A percentile compares a stretch with the other conserved stretches of the same genome.
Evolutionary conservation across 345 rosid species (phyloP).

Genomic region (Eucalyptus tenuipes): DNA sequence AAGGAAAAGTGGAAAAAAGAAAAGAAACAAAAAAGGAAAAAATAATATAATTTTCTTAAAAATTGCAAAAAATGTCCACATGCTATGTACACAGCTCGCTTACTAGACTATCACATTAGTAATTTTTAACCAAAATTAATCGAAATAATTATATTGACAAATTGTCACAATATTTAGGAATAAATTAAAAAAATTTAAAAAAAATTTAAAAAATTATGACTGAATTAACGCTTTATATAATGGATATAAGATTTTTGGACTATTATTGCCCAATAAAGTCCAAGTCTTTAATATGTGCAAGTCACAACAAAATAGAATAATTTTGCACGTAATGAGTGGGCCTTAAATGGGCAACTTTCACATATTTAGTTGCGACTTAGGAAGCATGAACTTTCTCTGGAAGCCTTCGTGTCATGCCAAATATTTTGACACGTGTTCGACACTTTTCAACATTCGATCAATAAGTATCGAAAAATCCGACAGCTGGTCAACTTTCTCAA

Average conservation of each 20-base stretch:
- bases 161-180: not conserved
- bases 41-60: too few species aligned
- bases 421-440: too few species aligned
- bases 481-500: too few species aligned
- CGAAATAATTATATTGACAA: not conserved
- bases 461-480: too few species aligned
- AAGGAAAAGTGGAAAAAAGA: too few species aligned
- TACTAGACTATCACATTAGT: fast-evolving
- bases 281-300: not conserved
- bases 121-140: not conserved
- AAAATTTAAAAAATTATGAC: not conserved
- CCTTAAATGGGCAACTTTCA: not conserved
- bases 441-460: fast-evolving
- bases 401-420: too few species aligned
- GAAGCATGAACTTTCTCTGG: fast-evolving
- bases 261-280: not conserved
- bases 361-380: not conserved
- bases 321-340: not conserved
- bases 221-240: fast-evolving
- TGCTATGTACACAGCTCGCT: not conserved
- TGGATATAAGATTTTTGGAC: not conserved
- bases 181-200: not conserved
- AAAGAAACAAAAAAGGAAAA: too few species aligned
- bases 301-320: not conserved
- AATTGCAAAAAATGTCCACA: fast-evolving